Evolutionary conservation across 306 rosid genomes (phyloP), one percentile per base, ranked within the genome.

Genomic region (Medicago lupulina): DNA sequence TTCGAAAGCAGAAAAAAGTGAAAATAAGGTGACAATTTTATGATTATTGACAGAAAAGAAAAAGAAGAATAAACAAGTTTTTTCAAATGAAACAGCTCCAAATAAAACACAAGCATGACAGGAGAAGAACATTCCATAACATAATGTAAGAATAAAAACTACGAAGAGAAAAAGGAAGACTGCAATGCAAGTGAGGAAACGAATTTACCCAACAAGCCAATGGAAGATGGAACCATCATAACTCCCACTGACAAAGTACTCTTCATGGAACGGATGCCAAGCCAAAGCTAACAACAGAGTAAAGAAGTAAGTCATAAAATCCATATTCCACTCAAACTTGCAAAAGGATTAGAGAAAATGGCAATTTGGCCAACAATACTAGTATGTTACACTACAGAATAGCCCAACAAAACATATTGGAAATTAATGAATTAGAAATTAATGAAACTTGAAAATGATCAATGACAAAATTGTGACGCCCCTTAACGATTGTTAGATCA

Each of bases 181-280:
- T 54, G 51, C n/a, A 71, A n/a, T 53, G 55, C 9, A 71, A 31
- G 63, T 67, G n/a, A 75, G 73, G 73, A 79, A 67, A 39, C 4
- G 1, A 70, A 73, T 13, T 76, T 95, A 95, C 99, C 99, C 97
- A 50, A 95, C 99, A 90, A 92, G 92, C 99, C 97, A 95, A 85
- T 95, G 99, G 83, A 86, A 95, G 67, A 95, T 89, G 80, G 99
- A 92, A 76, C 99, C 99, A 40, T 95, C 97, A 75, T 71, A 90
- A 84, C 97, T 95, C 85, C 99, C 99, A 69, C 99, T 95, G 71
- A 92, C 99, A 84, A 95, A 95, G 88, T 95, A 90, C 81, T 95
- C 97, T 77, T 95, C 99, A 76, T 95, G 99, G 78, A 92, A 95
- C 8, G 99, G 99, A 84, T 95, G 99, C 99, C 99, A 95, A 43